Conservation (phyloP, 805 yeast species). For the Starmerella geochares region DNA sequence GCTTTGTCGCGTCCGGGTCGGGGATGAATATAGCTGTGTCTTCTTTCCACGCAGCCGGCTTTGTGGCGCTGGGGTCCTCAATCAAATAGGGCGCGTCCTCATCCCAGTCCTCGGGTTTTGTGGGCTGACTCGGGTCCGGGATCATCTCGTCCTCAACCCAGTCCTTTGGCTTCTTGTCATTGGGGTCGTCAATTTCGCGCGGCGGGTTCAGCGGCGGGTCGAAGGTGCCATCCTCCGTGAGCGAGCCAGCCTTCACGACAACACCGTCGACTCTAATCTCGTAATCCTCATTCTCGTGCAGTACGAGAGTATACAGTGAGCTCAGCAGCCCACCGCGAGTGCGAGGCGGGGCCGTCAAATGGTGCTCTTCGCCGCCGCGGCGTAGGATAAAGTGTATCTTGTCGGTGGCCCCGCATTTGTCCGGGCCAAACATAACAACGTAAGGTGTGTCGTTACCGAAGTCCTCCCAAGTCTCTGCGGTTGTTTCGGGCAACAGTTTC, state of each 20-base stretch:
- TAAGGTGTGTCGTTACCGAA: constrained; percentile 62
- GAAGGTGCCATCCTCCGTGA: constrained; percentile 47
- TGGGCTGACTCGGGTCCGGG: constrained; percentile 53
- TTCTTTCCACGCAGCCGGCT: constrained; percentile 78
- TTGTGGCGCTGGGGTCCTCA: constrained; percentile 53
- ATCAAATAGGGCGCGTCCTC: constrained; percentile 55
- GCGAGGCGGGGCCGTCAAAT: constrained; percentile 54
- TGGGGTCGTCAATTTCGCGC: constrained; percentile 45
- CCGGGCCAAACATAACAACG: constrained; percentile 91
- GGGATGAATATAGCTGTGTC: constrained; percentile 45
- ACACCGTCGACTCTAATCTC: constrained; percentile 80
- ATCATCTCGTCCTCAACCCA: constrained; percentile 69
- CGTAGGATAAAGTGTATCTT: constrained; percentile 68
- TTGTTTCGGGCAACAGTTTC: constrained; percentile 49
- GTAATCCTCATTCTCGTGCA: constrained; percentile 54
- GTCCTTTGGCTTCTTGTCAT: constrained; percentile 58
- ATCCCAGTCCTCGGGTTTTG: constrained; percentile 80
- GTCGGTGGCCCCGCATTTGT: constrained; percentile 72
- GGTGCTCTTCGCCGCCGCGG: constrained; percentile 55
- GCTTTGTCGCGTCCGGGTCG: constrained; percentile 59
- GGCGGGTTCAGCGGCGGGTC: constrained; percentile 62
- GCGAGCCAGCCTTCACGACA: constrained; percentile 56
- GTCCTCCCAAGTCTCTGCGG: constrained; percentile 34
- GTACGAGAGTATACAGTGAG: constrained; percentile 65
- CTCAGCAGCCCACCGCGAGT: constrained; percentile 45